Base-by-base conservation (phyloP, 2,329 filamentous ascomycete species). In the Aureobasidium sp. region DNA sequence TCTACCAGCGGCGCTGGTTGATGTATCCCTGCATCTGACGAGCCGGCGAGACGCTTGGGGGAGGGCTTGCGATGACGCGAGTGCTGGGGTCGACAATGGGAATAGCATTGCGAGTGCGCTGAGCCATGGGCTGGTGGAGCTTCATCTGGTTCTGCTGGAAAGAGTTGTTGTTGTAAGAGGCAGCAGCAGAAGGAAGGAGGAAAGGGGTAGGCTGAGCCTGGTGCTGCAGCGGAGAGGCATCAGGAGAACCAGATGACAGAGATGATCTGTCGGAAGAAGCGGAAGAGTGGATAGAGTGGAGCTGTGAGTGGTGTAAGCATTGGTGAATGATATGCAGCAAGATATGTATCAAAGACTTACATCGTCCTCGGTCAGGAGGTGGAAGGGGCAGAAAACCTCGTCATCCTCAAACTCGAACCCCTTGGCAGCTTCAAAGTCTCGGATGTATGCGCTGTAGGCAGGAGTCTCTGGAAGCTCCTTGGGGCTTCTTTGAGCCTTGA, bases 351-450 rank as follows among this genome's bases (percentile, higher is more conserved):
- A 21, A 31, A 29, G 58, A 70, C 78, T 72, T 85, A 96, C 91
- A 84, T 96, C 91, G 75, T 84, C 91, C 77, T 96, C 92, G 37
- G 91, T 95, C 78, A 97, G 80, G 67, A 97, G 83, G 73, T 87
- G 86, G 64, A 79, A 79, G 1, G 93, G 93, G 77, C 92, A 96
- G 75, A 97, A 97, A 75, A 96, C 88, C 77, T 96, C 82, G 73
- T 97, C 93, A 73, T 97, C 93, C 70, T 96, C 93, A 64, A 97
- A 82, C 68, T 97, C 93, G 70, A 97, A 97, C 10, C 92, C 96
- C 62, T 91, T 85, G 62, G 89, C 90, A 65, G 90, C 89, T 77
- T 97, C 92, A 68, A 95, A 95, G 71, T 91, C 87, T 67, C 84
- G 84, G 67, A 93, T 88, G 78, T 95, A 96, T 64, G 86, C 84